Evolutionary conservation across 1,284 basidiomycete species (phyloP).

Genomic region (Rhizopogon parksii): DNA sequence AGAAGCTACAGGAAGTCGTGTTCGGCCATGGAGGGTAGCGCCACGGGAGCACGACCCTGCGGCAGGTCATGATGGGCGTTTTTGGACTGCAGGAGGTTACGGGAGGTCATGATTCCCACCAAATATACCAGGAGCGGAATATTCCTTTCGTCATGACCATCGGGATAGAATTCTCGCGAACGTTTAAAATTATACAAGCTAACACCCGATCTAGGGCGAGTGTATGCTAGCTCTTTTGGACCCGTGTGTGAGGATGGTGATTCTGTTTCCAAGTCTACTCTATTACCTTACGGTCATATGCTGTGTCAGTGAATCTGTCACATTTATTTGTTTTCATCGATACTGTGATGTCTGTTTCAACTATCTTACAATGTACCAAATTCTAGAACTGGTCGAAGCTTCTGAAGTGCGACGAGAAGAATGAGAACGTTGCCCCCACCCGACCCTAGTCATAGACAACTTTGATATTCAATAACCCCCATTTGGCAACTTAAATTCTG

Average conservation of each 20-base stretch:
- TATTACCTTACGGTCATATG: background rate
- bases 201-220: background rate
- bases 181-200: background rate
- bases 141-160: background rate
- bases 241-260: background rate
- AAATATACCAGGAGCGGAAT: background rate
- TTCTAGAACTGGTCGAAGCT: too few species aligned
- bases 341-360: too few species aligned
- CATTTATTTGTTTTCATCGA: background rate
- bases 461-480: background rate
- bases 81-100: too few species aligned
- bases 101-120: background rate
- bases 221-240: background rate
- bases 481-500: background rate
- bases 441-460: too few species aligned
- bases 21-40: too few species aligned
- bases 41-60: too few species aligned
- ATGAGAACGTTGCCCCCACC: too few species aligned
- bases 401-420: too few species aligned
- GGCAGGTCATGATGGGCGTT: background rate
- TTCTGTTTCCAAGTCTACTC: background rate
- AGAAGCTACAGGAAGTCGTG: too few species aligned
- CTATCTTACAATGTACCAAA: too few species aligned
- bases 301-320: background rate
- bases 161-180: background rate